A percentile compares a stretch with the other conserved stretches of the same genome.
These are phyloP conservation scores for Geum urbanum DNA, from an alignment of 306 rosid genomes.

Conservation along the genomic window DNA sequence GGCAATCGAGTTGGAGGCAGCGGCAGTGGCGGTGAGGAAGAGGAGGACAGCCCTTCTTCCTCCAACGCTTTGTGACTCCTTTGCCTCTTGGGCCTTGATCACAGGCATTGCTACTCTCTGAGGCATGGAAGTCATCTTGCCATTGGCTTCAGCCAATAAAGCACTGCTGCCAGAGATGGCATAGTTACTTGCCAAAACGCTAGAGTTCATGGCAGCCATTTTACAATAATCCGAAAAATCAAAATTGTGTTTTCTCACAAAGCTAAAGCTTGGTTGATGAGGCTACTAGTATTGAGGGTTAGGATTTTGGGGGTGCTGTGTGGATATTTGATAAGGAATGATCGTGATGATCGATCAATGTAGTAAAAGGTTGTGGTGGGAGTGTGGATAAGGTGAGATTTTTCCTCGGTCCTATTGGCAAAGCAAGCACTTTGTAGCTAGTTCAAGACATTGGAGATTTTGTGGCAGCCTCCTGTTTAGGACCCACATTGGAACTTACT, in stretches of 20 bases:
- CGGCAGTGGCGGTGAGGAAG: slow-evolving; percentile 55
- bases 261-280: not conserved
- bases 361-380: slow-evolving; percentile 51
- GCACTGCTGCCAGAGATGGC: slow-evolving; percentile 55
- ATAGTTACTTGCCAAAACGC: slow-evolving; percentile 68
- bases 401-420: slow-evolving; percentile 76
- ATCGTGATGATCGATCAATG: slow-evolving; percentile 13
- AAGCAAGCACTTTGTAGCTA: slow-evolving; percentile 12
- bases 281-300: slow-evolving; percentile 1
- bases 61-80: slow-evolving; percentile 28
- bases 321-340: slow-evolving; percentile 32
- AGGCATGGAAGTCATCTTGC: slow-evolving; percentile 41
- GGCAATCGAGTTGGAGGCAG: slow-evolving; percentile 47
- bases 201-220: slow-evolving; percentile 84
- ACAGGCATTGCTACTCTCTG: slow-evolving; percentile 36
- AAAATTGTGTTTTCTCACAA: not conserved
- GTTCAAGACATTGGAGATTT: slow-evolving; percentile 1
- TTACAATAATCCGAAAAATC: not conserved
- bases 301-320: slow-evolving; percentile 18
- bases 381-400: slow-evolving; percentile 97
- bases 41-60: slow-evolving; percentile 72
- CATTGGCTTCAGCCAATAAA: slow-evolving; percentile 38
- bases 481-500: slow-evolving; percentile 42
- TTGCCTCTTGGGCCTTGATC: slow-evolving; percentile 56
- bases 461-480: slow-evolving; percentile 20